Evolutionary conservation across 179 eudicot genomes (phyloP), one percentile per base, ranked within the genome.

Genomic region (Patellifolia procumbens): DNA sequence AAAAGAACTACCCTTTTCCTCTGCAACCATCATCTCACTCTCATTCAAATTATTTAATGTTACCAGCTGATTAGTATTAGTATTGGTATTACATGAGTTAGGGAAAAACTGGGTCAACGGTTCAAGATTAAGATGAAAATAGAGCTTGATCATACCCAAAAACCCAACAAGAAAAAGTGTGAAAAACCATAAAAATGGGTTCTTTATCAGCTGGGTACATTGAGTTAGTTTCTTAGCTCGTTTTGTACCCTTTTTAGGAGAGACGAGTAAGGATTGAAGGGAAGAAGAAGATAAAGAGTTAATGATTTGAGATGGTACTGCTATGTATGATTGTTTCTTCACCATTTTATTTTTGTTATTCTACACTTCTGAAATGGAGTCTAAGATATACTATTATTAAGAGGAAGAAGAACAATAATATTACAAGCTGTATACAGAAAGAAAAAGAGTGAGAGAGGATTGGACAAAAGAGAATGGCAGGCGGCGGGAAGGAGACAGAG

Each of bases 251-350:
- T 86, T 89, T 68, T 88, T 86, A 17, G 81, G 65, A 43, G 86
- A 78, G 7, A 81, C 55, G 2, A 88, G 84, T 10, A 91, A 83
- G 51, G 88, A 85, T 68, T 92, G 89, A 2, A 92, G 79, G 5
- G 94, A 86, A 29, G 91, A 85, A 55, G 90, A 86, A 1, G 92
- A 90, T 9, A 90, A 74, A 34, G 93, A 81, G 73, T 76, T 81
- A 58, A 95, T 93, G 58, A 93, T 86, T 65, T 87, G 89, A 69
- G 99, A 89, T 0, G 95, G 95, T 0, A 95, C 95, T 59, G 95
- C 78, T 7, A 95, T 95, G 88, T 88, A 91, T 4, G 89, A 83
- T 81, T 85, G 97, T 74, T 87, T 6, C 58, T 68, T 68, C 67
- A 42, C 67, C 67, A 62, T 62, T 58, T 26, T 10, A 0, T 39